A percentile compares a stretch with the other conserved stretches of the same genome.
Evolutionary conservation across 176 grass and related monocot species (phyloP).

Genomic region (Carex cristatella): DNA sequence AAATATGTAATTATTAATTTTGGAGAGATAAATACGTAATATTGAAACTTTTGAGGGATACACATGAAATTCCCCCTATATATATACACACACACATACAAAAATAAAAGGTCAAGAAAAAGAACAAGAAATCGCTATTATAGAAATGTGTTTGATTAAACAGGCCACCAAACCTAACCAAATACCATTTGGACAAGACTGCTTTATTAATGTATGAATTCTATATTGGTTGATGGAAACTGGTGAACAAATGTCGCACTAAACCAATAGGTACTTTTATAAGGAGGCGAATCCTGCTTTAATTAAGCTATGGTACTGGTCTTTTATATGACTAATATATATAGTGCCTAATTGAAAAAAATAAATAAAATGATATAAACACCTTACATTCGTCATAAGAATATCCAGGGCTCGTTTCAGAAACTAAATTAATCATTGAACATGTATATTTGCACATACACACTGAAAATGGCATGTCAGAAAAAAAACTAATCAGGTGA

Average conservation of each 20-base stretch:
- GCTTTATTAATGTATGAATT: background rate
- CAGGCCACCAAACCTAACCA: conserved; percentile 12
- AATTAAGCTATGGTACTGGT: background rate
- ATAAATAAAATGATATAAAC: no score
- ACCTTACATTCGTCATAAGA: no score
- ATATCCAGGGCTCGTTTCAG: no score
- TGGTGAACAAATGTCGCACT: background rate
- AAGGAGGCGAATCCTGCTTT: background rate
- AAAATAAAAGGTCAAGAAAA: conserved; percentile 11
- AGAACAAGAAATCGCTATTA: conserved; percentile 12
- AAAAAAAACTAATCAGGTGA: no score
- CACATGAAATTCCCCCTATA: no score
- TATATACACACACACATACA: background rate
- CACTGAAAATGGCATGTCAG: no score
- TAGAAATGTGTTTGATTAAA: background rate
- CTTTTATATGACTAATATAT: background rate
- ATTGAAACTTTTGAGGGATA: no score
- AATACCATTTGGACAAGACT: background rate
- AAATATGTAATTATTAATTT: no score
- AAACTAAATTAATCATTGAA: no score
- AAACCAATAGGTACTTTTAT: background rate
- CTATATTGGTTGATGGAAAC: conserved; percentile 9
- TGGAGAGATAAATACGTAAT: no score
- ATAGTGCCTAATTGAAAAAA: no score
- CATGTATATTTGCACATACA: no score